These are phyloP conservation scores for Xylaria sp. DNA, from an alignment of 495 filamentous ascomycete species.

Conservation along the genomic window DNA sequence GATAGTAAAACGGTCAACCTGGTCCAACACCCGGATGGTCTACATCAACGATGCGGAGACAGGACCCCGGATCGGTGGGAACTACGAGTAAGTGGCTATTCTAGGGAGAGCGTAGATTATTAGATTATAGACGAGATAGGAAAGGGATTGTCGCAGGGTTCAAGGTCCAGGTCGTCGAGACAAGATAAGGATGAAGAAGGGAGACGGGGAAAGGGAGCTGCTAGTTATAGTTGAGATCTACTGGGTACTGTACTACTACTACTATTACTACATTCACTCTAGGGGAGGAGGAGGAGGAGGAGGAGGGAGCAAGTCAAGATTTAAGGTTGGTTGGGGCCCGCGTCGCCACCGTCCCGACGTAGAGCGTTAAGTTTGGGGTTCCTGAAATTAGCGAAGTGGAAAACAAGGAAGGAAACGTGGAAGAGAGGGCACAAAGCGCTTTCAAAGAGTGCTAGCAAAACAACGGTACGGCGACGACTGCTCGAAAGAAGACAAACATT, in stretches of 20 bases:
- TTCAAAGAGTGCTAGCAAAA: background rate
- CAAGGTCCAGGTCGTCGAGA: too few species aligned
- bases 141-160: too few species aligned
- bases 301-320: background rate
- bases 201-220: background rate
- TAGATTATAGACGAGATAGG: background rate
- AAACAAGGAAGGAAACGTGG: background rate
- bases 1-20: background rate
- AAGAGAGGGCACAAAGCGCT: background rate
- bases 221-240: background rate
- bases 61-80: background rate
- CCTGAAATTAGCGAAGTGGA: background rate
- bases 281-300: too few species aligned
- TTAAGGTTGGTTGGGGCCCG: background rate
- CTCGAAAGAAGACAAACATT: background rate
- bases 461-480: background rate
- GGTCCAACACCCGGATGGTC: background rate
- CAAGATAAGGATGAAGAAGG: background rate
- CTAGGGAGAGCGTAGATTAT: background rate
- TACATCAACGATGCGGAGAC: background rate
- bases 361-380: background rate
- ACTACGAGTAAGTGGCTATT: constrained; percentile 10
- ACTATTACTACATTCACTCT: background rate
- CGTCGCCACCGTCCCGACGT: background rate
- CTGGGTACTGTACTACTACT: too few species aligned